Evolutionary conservation across 192 early-diverging fungal genomes (phyloP).

Genomic region (Coemansia sp.): DNA sequence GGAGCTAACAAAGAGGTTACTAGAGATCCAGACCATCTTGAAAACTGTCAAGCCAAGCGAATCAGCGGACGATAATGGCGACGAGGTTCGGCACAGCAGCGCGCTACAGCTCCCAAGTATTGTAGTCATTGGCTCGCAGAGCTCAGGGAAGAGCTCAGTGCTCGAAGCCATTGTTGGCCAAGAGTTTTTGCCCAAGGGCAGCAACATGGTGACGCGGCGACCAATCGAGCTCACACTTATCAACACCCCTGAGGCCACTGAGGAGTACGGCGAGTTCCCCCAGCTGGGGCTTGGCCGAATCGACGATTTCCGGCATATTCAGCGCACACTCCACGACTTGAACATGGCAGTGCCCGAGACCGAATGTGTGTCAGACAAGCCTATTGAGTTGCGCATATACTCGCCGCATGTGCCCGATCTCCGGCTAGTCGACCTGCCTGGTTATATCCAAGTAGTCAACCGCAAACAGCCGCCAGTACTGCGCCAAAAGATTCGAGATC

Average conservation of each 20-base stretch:
- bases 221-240: conserved; percentile 85
- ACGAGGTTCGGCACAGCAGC: conserved; percentile 52
- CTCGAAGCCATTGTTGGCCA: conserved; percentile 86
- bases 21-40: conserved; percentile 92
- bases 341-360: conserved; percentile 93
- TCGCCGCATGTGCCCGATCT: conserved; percentile 83
- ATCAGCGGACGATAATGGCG: neutral
- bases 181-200: conserved; percentile 83
- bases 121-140: conserved; percentile 84
- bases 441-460: conserved; percentile 85
- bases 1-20: conserved; percentile 86
- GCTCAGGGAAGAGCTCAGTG: conserved; percentile 85
- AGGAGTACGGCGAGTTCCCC: conserved; percentile 86
- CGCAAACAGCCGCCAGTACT: conserved; percentile 77
- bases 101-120: conserved; percentile 86
- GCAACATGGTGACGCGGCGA: conserved; percentile 82
- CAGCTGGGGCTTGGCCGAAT: conserved; percentile 86
- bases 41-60: conserved; percentile 70
- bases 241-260: conserved; percentile 72
- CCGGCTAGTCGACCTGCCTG: conserved; percentile 81
- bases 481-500: conserved; percentile 76
- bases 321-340: conserved; percentile 90
- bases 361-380: conserved; percentile 86
- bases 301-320: conserved; percentile 84
- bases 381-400: conserved; percentile 82